Conservation (phyloP, 176 grass and related monocot species). For the Phoenix roebelenii region DNA sequence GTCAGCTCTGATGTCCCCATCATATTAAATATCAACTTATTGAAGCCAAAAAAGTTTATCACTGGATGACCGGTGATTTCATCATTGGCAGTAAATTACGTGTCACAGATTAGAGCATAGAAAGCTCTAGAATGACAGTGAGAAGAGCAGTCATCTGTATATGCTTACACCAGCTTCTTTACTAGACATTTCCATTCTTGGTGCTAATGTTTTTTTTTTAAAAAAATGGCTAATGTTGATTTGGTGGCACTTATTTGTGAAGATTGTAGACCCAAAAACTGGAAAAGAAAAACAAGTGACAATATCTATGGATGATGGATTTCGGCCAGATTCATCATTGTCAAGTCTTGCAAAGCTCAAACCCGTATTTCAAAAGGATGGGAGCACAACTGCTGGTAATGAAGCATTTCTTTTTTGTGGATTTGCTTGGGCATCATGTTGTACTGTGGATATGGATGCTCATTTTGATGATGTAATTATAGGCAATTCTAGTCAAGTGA, state of each 20-base stretch:
- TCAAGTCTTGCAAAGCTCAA: constrained; percentile 71
- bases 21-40: too few relatives aligned
- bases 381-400: constrained; percentile 87
- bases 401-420: neutral
- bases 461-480: neutral
- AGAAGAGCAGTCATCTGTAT: too few relatives aligned
- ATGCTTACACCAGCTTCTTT: too few relatives aligned
- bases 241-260: neutral
- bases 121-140: too few relatives aligned
- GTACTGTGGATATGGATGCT: neutral
- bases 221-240: too few relatives aligned
- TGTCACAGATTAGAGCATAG: too few relatives aligned
- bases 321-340: constrained; percentile 56
- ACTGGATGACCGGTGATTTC: too few relatives aligned
- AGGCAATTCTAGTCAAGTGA: constrained; percentile 99
- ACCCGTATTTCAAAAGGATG: constrained; percentile 90
- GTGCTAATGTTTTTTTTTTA: too few relatives aligned
- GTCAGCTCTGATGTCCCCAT: too few relatives aligned
- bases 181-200: too few relatives aligned
- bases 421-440: neutral
- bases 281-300: constrained; percentile 79
- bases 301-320: constrained; percentile 93
- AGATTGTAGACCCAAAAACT: constrained; percentile 91
- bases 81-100: too few relatives aligned
- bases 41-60: too few relatives aligned